Evolutionary conservation across 2,329 filamentous ascomycete species (phyloP).

Genomic region (Penicillium sp.): DNA sequence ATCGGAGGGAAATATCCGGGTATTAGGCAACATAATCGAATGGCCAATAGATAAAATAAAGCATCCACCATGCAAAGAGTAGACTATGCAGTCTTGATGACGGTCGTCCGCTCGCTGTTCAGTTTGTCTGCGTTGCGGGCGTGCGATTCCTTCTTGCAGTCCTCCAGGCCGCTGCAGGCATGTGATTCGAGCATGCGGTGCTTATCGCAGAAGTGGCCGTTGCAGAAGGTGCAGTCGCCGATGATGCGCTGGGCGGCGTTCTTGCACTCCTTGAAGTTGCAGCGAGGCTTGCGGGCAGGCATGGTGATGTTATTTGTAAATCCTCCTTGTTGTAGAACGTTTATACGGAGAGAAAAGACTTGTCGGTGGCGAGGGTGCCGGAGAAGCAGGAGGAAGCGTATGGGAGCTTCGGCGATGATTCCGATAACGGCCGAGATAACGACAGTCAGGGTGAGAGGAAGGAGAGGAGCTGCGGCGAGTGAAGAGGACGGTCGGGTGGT

Average conservation of each 20-base stretch:
- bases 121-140: slow-evolving; percentile 90
- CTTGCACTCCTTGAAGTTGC: slow-evolving; percentile 85
- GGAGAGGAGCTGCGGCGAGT: neutral
- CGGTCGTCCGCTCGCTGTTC: slow-evolving; percentile 86
- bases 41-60: neutral
- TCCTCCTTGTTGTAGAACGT: neutral
- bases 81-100: slow-evolving; percentile 79
- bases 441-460: neutral
- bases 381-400: slow-evolving; percentile 5
- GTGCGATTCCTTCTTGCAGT: slow-evolving; percentile 96
- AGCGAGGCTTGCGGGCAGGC: slow-evolving; percentile 61
- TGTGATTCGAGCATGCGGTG: slow-evolving; percentile 93
- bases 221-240: slow-evolving; percentile 93
- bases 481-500: neutral
- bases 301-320: slow-evolving; percentile 19
- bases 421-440: slow-evolving; percentile 11
- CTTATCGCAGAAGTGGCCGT: slow-evolving; percentile 90
- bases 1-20: neutral
- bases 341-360: slow-evolving; percentile 1
- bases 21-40: slow-evolving; percentile 4
- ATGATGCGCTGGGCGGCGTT: slow-evolving; percentile 86
- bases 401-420: slow-evolving; percentile 8
- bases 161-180: slow-evolving; percentile 86
- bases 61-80: neutral
- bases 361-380: slow-evolving; percentile 8